These are phyloP conservation scores for Alnus rubra DNA, from an alignment of 306 rosid genomes.

Conservation along the genomic window DNA sequence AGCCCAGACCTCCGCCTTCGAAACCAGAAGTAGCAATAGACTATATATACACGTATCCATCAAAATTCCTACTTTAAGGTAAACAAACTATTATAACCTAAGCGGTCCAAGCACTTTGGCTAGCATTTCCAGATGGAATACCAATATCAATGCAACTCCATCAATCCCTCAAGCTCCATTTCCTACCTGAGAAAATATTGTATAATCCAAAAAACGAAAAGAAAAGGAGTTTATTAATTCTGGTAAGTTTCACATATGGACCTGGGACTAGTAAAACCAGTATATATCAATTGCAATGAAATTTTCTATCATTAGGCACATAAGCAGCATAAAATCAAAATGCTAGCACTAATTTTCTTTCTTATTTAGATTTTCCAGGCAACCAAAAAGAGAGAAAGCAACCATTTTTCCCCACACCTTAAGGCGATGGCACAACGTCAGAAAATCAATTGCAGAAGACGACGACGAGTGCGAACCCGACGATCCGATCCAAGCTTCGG, in stretches of 20 bases:
- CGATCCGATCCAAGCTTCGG: conserved; percentile 38
- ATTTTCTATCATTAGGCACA: not conserved
- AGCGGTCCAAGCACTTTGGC: not conserved
- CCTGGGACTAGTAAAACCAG: not conserved
- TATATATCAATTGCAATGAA: not conserved
- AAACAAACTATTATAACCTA: not conserved
- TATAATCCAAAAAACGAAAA: too few relatives aligned
- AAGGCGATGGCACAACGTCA: conserved; percentile 77
- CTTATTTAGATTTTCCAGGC: not conserved
- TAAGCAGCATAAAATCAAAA: not conserved
- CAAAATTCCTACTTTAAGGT: not conserved
- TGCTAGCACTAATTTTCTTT: not conserved
- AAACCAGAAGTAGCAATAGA: not conserved
- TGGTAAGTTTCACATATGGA: not conserved
- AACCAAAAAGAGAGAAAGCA: conserved; percentile 11
- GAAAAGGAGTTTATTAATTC: not conserved
- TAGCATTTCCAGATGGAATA: not conserved
- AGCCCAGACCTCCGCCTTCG: not conserved
- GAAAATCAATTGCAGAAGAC: conserved; percentile 74
- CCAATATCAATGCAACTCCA: not conserved
- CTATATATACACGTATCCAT: not conserved
- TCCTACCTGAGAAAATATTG: too few relatives aligned
- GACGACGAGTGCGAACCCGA: conserved; percentile 35
- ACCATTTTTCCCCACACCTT: conserved; percentile 48
- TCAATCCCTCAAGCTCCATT: not conserved